Percentiles rank a stretch among this genome's conserved stretches.
Conservation (phyloP, 257 asterid genomes). For the Nicotiana benthamiana region DNA sequence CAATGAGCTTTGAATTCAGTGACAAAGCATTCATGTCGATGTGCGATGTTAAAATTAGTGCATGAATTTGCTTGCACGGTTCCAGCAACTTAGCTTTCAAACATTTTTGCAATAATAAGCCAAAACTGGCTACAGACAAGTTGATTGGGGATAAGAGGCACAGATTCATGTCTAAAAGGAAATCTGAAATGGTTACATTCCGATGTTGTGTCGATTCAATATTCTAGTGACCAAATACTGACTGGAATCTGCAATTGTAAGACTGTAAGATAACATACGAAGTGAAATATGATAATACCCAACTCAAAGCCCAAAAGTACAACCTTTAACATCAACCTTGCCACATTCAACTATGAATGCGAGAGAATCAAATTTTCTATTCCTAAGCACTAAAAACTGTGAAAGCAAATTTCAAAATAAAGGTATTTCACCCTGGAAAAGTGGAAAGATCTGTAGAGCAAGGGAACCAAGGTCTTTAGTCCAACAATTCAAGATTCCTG, state of each 20-base stretch:
- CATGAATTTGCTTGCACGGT: slow-evolving; percentile 57
- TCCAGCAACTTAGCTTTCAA: slow-evolving; percentile 33
- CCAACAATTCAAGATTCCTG: background rate
- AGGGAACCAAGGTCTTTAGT: background rate
- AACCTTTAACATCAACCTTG: slow-evolving; percentile 1
- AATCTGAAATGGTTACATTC: background rate
- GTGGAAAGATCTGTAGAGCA: background rate
- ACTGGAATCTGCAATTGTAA: background rate
- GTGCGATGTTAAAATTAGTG: slow-evolving; percentile 29
- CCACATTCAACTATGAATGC: background rate
- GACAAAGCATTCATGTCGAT: slow-evolving; percentile 25
- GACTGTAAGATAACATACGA: background rate
- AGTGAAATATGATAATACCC: background rate
- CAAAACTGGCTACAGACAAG: slow-evolving; percentile 13
- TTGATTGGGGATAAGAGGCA: slow-evolving; percentile 13
- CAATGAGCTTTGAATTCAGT: slow-evolving; percentile 50
- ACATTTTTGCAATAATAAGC: slow-evolving; percentile 39
- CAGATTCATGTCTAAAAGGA: slow-evolving; percentile 4
- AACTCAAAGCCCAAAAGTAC: background rate
- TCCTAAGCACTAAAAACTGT: background rate
- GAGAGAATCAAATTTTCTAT: background rate
- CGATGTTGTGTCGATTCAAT: background rate
- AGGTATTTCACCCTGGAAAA: background rate
- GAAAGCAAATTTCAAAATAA: background rate
- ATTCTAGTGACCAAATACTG: background rate